Percentiles rank a stretch among this genome's conserved stretches.
phyloP scores from a whole-genome alignment of 2,329 filamentous ascomycete genomes.

The Aspergillus neoniger region DNA sequence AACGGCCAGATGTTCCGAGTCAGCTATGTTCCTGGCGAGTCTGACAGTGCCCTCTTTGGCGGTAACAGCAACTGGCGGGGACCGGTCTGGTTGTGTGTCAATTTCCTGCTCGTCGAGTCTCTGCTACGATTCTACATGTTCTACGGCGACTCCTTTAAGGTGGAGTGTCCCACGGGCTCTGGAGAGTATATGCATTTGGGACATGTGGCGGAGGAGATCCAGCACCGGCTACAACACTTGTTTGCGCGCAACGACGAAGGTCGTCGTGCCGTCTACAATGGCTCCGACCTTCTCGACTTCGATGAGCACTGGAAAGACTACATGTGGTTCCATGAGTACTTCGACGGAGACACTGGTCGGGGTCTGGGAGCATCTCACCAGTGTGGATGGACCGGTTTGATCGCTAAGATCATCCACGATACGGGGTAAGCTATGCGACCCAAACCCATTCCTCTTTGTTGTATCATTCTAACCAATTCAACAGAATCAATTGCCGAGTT shows the following conservation, averaged over 20 bases:
- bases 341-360: constrained; percentile 86
- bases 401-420: constrained; percentile 96
- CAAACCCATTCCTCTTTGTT: too few relatives aligned
- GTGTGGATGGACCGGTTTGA: constrained; percentile 93
- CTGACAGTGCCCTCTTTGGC: constrained; percentile 90
- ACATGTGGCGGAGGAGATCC: constrained; percentile 90
- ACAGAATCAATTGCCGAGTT: constrained; percentile 80
- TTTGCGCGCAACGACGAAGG: constrained; percentile 84
- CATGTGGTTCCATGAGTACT: constrained; percentile 97
- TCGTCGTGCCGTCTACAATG: constrained; percentile 82
- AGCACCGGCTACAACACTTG: constrained; percentile 89
- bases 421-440: constrained; percentile 73
- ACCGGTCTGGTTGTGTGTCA: constrained; percentile 94
- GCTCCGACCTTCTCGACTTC: constrained; percentile 83
- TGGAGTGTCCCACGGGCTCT: constrained; percentile 91
- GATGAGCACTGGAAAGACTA: constrained; percentile 92
- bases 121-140: constrained; percentile 96
- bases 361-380: constrained; percentile 92
- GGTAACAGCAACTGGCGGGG: constrained; percentile 98
- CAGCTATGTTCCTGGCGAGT: constrained; percentile 90
- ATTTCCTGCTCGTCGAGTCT: constrained; percentile 90
- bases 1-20: constrained; percentile 89
- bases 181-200: constrained; percentile 95
- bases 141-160: constrained; percentile 83
- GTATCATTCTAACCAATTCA: constrained; percentile 48